These are phyloP conservation scores for Crithidia expoeki DNA, from an alignment of 208 protist genomes.

Conservation along the genomic window DNA sequence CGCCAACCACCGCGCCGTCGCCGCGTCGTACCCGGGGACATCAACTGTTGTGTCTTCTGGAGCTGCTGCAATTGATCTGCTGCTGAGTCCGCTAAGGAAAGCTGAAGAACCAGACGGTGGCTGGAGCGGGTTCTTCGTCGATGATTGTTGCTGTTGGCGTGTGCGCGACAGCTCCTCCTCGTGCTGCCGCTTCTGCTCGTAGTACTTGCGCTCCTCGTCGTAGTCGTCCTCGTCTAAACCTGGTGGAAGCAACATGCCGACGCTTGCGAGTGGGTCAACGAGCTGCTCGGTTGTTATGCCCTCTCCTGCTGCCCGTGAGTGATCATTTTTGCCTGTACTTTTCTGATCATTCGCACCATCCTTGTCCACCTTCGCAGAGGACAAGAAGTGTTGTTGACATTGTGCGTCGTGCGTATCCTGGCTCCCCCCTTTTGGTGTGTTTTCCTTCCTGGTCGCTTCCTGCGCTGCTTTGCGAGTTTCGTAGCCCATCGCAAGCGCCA, in stretches of 20 bases:
- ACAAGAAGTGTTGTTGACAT: too few species aligned
- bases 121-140: neutral
- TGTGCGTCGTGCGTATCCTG: too few species aligned
- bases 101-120: neutral
- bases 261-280: constrained; percentile 14
- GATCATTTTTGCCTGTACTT: neutral
- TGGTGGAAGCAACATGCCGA: constrained; percentile 43
- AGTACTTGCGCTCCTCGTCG: constrained; percentile 38
- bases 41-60: too few species aligned
- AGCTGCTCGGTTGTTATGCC: neutral
- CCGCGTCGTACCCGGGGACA: constrained; percentile 19
- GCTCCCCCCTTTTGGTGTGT: neutral
- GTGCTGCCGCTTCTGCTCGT: constrained; percentile 20
- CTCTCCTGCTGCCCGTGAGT: neutral
- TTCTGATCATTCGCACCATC: neutral
- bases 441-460: neutral
- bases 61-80: neutral
- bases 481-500: constrained; percentile 38
- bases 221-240: constrained; percentile 64
- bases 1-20: constrained; percentile 35
- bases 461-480: constrained; percentile 2
- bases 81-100: neutral
- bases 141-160: neutral
- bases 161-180: neutral
- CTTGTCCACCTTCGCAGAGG: constrained; percentile 4